Conservation (phyloP, 768 basidiomycete genomes). For the Podaxis carcinomalis region DNA sequence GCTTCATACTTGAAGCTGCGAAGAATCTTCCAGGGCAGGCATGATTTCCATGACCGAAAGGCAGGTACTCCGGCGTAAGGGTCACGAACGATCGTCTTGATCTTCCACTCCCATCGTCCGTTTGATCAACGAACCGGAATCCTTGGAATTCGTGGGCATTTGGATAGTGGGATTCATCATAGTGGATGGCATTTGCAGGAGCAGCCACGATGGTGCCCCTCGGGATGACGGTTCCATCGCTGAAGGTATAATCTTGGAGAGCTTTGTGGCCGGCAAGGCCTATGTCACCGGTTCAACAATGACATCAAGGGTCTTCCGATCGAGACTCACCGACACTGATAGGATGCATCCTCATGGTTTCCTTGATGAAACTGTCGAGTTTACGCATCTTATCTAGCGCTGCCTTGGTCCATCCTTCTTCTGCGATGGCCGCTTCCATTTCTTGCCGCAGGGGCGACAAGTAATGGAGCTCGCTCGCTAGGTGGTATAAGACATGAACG, state of each 20-base stretch:
- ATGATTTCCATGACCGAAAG: conserved; percentile 33
- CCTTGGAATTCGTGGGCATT: conserved; percentile 36
- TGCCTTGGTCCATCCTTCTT: conserved; percentile 28
- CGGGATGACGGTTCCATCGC: conserved; percentile 38
- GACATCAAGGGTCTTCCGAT: neutral
- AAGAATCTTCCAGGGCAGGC: conserved; percentile 24
- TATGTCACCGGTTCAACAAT: neutral
- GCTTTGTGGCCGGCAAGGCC: conserved; percentile 27
- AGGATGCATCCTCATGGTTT: conserved; percentile 12
- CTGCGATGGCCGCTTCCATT: conserved; percentile 30
- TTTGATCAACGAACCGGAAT: conserved; percentile 32
- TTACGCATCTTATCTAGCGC: conserved; percentile 11
- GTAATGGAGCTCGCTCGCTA: conserved; percentile 31
- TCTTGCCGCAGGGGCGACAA: conserved; percentile 36
- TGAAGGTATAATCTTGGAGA: conserved; percentile 36
- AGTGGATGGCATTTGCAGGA: conserved; percentile 26
- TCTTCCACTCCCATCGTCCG: conserved; percentile 15
- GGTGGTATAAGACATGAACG: conserved; percentile 25
- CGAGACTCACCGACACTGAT: conserved; percentile 6
- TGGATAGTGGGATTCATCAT: conserved; percentile 23
- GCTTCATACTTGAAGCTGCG: conserved; percentile 13
- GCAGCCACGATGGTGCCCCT: conserved; percentile 30
- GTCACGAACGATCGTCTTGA: conserved; percentile 20
- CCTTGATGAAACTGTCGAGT: conserved; percentile 15
- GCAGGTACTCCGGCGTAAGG: conserved; percentile 22